Evolutionary conservation across 2,329 filamentous ascomycete species (phyloP).

Genomic region (Aureobasidium zeae): DNA sequence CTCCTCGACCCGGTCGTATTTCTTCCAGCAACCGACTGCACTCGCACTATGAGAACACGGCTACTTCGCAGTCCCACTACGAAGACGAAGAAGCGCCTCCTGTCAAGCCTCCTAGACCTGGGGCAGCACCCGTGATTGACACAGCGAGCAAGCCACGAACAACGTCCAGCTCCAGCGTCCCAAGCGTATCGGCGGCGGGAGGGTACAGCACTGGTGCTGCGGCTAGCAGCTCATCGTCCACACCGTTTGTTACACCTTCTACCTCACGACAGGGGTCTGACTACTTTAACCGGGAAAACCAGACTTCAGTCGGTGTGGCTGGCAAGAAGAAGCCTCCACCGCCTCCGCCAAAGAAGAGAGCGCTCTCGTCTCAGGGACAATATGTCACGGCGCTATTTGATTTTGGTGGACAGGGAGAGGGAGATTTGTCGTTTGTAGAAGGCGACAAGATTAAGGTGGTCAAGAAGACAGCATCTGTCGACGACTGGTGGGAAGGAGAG

Average conservation of each 20-base stretch:
- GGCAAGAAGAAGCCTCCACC: conserved; percentile 68
- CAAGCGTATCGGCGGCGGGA: neutral
- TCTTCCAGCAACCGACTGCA: conserved; percentile 2
- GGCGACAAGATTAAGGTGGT: conserved; percentile 69
- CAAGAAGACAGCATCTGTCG: conserved; percentile 67
- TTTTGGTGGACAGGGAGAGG: conserved; percentile 59
- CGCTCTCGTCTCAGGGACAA: conserved; percentile 38
- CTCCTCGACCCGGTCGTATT: conserved; percentile 25
- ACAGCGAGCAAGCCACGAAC: conserved; percentile 16
- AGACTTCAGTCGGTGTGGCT: conserved; percentile 32
- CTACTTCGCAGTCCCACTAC: neutral
- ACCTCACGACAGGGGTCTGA: conserved; percentile 20
- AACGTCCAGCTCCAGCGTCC: conserved; percentile 13
- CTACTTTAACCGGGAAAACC: conserved; percentile 37
- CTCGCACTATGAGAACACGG: neutral
- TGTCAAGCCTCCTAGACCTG: conserved; percentile 27
- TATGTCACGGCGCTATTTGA: conserved; percentile 58
- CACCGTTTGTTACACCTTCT: conserved; percentile 8
- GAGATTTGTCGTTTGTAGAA: conserved; percentile 65
- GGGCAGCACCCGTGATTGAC: conserved; percentile 19
- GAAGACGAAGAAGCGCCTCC: conserved; percentile 28
- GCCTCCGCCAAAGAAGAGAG: conserved; percentile 56
- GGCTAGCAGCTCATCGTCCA: conserved; percentile 16
- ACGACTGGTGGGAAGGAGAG: conserved; percentile 87
- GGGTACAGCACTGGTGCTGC: conserved; percentile 11